Evolutionary conservation across 495 filamentous ascomycete genomes (phyloP), one percentile per base, ranked within the genome.

Genomic region (Tuber borchii): DNA sequence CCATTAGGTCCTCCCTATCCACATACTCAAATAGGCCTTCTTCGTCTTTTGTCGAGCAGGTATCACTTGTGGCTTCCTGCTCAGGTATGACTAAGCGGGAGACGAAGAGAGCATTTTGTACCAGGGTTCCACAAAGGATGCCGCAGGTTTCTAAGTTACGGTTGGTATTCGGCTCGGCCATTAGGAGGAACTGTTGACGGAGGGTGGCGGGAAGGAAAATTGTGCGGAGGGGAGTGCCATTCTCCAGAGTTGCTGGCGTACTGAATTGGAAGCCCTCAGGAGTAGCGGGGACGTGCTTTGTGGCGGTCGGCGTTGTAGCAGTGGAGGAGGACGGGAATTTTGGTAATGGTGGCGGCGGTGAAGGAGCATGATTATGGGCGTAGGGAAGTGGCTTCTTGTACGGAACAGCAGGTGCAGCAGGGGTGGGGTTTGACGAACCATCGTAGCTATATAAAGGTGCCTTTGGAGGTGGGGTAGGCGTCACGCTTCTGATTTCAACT

Each of bases 41-140:
- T 81, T 97, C 95, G 79, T 97, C 94, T 40, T 92, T 88, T 7
- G 91, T 98, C 80, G 97, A 94, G 83, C 95, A 99, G 0, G 95
- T 98, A 81, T 98, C 94, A 12, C 90, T 90, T 2, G 95, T 97
- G 77, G 90, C 90, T 40, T 89, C 90, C 81, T 99, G 95, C 79
- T 97, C 92, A 0, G 95, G 95, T 70, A 99, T 95, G 22, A 99
- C 87, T 7, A 99, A 88, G 71, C 90, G 89, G 6, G 90, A 91
- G 73, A 99, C 90, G 85, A 99, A 97, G 2, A 98, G 86, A 0
- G 95, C 95, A 84, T 97, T 97, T 70, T 93, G 93, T 80, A 97
- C 91, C 9, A 94, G 85, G 0, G 92, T 96, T 8, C 95, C 95
- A 83, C 93, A 97, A 26, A 99, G 88, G 72, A 99, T 91, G 37